phyloP scores from a whole-genome alignment of 2,329 filamentous ascomycete species.

The Ceratocystis cubensis region DNA sequence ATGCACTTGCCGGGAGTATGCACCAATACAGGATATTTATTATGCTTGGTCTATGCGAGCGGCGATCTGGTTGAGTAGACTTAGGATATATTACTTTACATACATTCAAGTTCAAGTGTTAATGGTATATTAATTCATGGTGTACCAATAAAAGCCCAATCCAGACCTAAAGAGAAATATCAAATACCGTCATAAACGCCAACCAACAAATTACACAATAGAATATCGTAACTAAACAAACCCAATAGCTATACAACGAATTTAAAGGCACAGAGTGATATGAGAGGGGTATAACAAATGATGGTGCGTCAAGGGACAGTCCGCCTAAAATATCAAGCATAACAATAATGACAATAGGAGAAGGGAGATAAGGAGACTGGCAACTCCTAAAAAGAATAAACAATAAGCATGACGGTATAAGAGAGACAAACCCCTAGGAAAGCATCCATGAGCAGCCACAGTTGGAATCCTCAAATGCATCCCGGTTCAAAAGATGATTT shows the following conservation, averaged over 20 bases:
- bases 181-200: too few relatives aligned
- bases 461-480: background rate
- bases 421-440: constrained; percentile 10
- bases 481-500: background rate
- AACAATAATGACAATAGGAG: background rate
- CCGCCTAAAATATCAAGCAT: background rate
- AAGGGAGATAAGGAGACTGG: constrained; percentile 15
- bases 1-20: background rate
- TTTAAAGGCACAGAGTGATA: too few relatives aligned
- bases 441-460: constrained; percentile 19
- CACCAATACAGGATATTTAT: background rate
- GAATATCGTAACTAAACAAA: too few relatives aligned
- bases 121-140: too few relatives aligned
- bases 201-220: too few relatives aligned
- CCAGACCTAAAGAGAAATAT: too few relatives aligned
- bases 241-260: too few relatives aligned
- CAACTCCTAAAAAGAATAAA: constrained; percentile 16
- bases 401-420: background rate
- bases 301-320: background rate
- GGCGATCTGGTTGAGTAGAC: too few relatives aligned
- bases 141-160: too few relatives aligned
- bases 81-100: too few relatives aligned
- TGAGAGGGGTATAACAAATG: background rate
- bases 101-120: too few relatives aligned
- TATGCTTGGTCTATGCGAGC: too few relatives aligned